Percentiles rank a stretch among this genome's conserved stretches.
Conservation (phyloP, 1,284 basidiomycete species). For the Moesziomyces sp. region DNA sequence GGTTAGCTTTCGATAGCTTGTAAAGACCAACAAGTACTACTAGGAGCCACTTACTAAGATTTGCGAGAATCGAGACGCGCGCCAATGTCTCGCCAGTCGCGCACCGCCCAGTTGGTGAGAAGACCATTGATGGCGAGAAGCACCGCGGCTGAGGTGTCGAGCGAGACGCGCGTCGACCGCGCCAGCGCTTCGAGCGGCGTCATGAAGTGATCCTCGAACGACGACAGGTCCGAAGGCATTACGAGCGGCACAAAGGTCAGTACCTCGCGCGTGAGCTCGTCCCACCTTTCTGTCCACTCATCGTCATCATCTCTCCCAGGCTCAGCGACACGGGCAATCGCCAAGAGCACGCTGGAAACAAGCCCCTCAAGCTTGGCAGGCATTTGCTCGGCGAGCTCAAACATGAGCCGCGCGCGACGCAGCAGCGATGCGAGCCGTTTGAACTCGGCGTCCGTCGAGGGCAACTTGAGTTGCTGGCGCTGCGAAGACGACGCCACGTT, state of each 20-base stretch:
- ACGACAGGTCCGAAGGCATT: slow-evolving; percentile 17
- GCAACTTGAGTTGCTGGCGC: slow-evolving; percentile 18
- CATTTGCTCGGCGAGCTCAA: slow-evolving; percentile 38
- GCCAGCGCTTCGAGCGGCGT: slow-evolving; percentile 23
- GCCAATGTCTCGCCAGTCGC: slow-evolving; percentile 34
- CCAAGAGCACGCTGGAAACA: slow-evolving; percentile 19
- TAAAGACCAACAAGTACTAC: background rate
- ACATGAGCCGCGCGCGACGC: slow-evolving; percentile 20
- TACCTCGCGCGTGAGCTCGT: slow-evolving; percentile 32
- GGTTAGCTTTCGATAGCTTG: background rate
- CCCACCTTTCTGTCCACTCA: slow-evolving; percentile 29
- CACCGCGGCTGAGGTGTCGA: slow-evolving; percentile 26
- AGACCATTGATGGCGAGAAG: slow-evolving; percentile 22
- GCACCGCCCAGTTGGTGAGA: slow-evolving; percentile 28
- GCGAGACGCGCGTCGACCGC: slow-evolving; percentile 22
- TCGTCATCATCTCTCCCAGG: slow-evolving; percentile 1
- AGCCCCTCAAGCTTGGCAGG: slow-evolving; percentile 30
- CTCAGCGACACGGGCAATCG: slow-evolving; percentile 21
- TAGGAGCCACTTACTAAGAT: slow-evolving; percentile 3
- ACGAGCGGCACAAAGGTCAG: slow-evolving; percentile 37
- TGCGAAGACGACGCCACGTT: background rate
- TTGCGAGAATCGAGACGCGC: slow-evolving; percentile 21
- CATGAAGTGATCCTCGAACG: slow-evolving; percentile 31
- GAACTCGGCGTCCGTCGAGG: slow-evolving; percentile 26
- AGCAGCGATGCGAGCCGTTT: slow-evolving; percentile 26